Base-by-base conservation (phyloP, 2,329 filamentous ascomycete species). In the Cordyceps farinosa region DNA sequence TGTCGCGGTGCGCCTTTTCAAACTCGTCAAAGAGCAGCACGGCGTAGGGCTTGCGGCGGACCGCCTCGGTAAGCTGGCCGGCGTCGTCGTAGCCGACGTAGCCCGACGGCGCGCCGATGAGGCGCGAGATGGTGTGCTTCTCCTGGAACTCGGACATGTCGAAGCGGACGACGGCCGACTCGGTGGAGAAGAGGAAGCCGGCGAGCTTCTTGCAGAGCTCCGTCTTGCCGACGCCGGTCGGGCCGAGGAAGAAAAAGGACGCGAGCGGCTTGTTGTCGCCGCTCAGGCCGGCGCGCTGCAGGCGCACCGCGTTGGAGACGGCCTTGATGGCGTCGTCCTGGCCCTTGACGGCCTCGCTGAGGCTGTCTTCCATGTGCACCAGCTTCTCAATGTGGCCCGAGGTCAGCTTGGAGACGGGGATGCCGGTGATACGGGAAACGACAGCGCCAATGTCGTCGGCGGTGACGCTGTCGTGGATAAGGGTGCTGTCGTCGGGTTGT, bases 141-240 rank as follows among this genome's bases (percentile, higher is more conserved):
- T 98, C 95, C 73, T 96, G 92, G 74, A 97, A 98, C 73, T 99
- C 95, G 70, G 88, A 91, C 95, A 98, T 98, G 76, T 98, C 95
- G 75, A 98, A 98, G 40, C 95, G 86, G 40, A 97, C 87, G 32
- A 99, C 92, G 3, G 95, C 94, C 34, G 87, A 87, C 70, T 97
- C 91, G 1, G 92, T 97, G 0, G 90, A 95, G 78, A 98, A 99
- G 44, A 99, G 81, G 79, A 97, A 98, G 64, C 84, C 85, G 1
- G 95, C 95, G 69, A 99, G 88, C 74, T 96, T 94, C 82, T 98
- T 98, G 82, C 93, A 97, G 1, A 98, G 86, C 73, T 98, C 93
- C 3, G 95, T 99, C 80, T 98, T 99, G 63, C 95, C 95, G 22
- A 97, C 94, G 72, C 95, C 95, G 0, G 95, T 98, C 5, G 95